A percentile compares a stretch with the other conserved stretches of the same genome.
These are phyloP conservation scores for Neoboletus subvelutipes DNA, from an alignment of 768 basidiomycete genomes.

Conservation along the genomic window DNA sequence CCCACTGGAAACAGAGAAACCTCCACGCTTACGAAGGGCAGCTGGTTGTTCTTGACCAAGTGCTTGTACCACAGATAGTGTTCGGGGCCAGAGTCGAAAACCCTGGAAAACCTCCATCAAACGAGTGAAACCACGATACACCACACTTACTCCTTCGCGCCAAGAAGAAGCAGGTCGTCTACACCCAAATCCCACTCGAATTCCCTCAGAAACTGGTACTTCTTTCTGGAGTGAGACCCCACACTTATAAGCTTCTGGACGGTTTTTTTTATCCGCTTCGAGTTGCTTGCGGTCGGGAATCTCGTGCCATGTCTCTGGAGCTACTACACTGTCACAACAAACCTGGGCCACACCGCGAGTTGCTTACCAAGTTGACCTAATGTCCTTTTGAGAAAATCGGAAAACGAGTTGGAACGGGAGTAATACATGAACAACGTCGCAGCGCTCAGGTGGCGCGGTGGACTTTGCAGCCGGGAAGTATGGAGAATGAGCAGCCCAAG, in stretches of 20 bases:
- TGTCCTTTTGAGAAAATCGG: background rate
- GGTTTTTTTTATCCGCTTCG: conserved; percentile 42
- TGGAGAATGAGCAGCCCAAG: conserved; percentile 65
- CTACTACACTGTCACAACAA: conserved; percentile 36
- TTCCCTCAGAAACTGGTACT: conserved; percentile 55
- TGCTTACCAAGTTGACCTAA: conserved; percentile 33
- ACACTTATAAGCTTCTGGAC: conserved; percentile 56
- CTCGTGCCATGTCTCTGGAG: conserved; percentile 81
- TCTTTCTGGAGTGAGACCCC: conserved; percentile 41
- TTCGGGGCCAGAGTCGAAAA: conserved; percentile 50
- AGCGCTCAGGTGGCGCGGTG: conserved; percentile 43
- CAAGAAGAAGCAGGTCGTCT: conserved; percentile 64
- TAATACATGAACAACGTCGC: conserved; percentile 51
- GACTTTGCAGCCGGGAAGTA: conserved; percentile 52
- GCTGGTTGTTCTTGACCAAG: conserved; percentile 41
- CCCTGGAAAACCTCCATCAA: conserved; percentile 31
- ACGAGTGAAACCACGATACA: background rate
- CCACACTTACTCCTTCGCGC: conserved; percentile 57
- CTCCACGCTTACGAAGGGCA: conserved; percentile 61
- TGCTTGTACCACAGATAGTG: conserved; percentile 54
- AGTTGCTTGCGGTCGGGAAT: conserved; percentile 60
- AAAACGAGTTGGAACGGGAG: background rate
- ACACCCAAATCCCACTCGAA: conserved; percentile 60
- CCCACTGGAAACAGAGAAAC: conserved; percentile 56
- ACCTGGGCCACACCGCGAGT: no score